Evolutionary conservation across 306 rosid genomes (phyloP).

Genomic region (Ziziphus jujuba): DNA sequence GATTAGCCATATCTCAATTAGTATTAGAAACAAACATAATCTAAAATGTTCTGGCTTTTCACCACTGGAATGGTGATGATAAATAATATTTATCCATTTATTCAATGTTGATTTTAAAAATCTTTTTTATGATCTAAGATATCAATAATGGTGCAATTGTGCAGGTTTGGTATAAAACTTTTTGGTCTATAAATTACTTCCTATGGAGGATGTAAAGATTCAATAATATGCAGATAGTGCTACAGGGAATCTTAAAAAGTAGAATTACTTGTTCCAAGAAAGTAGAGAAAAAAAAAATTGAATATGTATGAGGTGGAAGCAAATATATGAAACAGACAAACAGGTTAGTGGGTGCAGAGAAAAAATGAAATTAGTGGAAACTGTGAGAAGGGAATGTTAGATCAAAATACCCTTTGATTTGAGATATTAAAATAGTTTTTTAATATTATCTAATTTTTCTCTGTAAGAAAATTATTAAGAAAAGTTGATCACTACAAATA

Average conservation of each 20-base stretch:
- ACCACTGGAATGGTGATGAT: too few relatives aligned
- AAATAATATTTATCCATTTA: too few relatives aligned
- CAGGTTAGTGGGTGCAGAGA: conserved; percentile 14
- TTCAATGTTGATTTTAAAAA: too few relatives aligned
- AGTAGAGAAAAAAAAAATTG: neutral
- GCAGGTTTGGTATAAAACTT: neutral
- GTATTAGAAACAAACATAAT: neutral
- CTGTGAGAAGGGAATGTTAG: neutral
- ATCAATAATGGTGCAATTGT: neutral
- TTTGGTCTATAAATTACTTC: neutral
- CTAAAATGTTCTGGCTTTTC: too few relatives aligned
- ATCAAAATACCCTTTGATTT: neutral
- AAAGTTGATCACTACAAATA: conserved; percentile 17
- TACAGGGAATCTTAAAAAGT: conserved; percentile 20
- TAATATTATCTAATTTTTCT: neutral
- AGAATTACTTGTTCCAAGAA: conserved; percentile 7
- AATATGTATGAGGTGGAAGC: neutral
- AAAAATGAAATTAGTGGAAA: conserved; percentile 27
- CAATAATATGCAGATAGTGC: conserved; percentile 17
- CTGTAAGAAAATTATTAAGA: neutral
- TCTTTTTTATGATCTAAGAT: neutral
- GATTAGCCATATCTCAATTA: neutral
- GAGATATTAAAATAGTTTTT: neutral
- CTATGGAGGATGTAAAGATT: neutral
- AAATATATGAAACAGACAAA: conserved; percentile 13